Evolutionary conservation across 2,329 filamentous ascomycete genomes (phyloP), one percentile per base, ranked within the genome.

Genomic region (Fusarium haematococcum): DNA sequence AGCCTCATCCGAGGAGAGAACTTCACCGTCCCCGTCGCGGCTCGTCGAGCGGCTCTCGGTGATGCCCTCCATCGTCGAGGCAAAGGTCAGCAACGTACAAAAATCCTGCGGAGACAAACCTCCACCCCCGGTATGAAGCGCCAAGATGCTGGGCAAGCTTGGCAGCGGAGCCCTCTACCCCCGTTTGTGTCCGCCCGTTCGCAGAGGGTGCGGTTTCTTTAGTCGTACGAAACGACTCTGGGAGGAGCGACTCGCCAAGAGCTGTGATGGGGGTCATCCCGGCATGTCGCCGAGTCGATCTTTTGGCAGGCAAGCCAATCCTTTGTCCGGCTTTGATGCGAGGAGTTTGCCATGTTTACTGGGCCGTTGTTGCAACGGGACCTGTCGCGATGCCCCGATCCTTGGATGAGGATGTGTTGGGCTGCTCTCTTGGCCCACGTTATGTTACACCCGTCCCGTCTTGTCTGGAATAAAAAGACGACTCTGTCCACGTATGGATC

Each of bases 131-230:
- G 37, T 62, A 30, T 63, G 61, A 72, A 20, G 14, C 63, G 74
- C 74, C 74, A 76, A 76, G 74, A 67, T 61, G 60, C 71, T 63
- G 20, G 69, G 67, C 63, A 48, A 62, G n/a, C 74, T 76, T 76
- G 74, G 74, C 74, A 75, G 69, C 66, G 69, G 69, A 75, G 71
- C 48, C 54, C 18, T 33, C 5, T 4, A 13, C 45, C 45, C 45
- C 45, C 45, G 23, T 25, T 27, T 54, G 43, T 23, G 41, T 39
- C 41, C 11, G 43, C 61, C 32, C 52, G 61, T 68, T 66, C 58
- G 52, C 54, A 60, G 32, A 48, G 20, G 20, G 20, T 20, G 20
- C 20, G 20, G 20, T 20, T 20, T 20, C 20, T 20, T 20, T 20
- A 20, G 20, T 20, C 20, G 20, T 20, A 20, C 20, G 20, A 20